A percentile compares a stretch with the other conserved stretches of the same genome.
Conservation (phyloP, 1,284 basidiomycete genomes). For the Puccinia sorghi region DNA sequence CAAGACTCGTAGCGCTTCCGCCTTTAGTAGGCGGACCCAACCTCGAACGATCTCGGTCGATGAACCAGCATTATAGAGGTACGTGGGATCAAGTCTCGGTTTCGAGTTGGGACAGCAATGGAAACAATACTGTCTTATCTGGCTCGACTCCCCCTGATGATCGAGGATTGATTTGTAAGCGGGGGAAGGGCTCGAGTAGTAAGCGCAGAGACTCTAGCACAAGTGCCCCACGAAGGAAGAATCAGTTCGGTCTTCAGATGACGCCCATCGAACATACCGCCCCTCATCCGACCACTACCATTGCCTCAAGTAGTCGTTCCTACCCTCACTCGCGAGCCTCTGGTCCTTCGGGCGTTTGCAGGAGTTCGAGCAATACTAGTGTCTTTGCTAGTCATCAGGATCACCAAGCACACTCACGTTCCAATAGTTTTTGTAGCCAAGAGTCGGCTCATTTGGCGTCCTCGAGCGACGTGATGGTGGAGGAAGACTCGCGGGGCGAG, state of each 20-base stretch:
- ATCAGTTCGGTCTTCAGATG: constrained; percentile 44
- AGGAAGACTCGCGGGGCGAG: neutral
- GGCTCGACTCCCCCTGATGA: neutral
- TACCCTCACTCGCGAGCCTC: neutral
- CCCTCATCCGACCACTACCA: neutral
- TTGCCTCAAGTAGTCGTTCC: neutral
- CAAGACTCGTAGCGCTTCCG: constrained; percentile 5
- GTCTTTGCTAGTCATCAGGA: neutral
- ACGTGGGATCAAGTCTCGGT: neutral
- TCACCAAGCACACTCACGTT: neutral
- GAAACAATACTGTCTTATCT: neutral
- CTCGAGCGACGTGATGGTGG: neutral
- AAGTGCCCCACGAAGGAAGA: constrained; percentile 15
- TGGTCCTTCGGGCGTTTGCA: neutral
- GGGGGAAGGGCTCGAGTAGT: neutral
- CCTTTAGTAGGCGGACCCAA: constrained; percentile 1
- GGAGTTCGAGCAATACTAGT: neutral
- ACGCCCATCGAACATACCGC: constrained; percentile 40
- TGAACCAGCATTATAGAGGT: constrained; percentile 3
- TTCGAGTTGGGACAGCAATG: neutral
- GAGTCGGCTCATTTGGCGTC: neutral
- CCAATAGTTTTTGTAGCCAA: neutral
- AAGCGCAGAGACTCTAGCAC: constrained; percentile 2
- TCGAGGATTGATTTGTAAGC: neutral
- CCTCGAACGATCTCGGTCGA: constrained; percentile 13